A percentile compares a stretch with the other conserved stretches of the same genome.
Evolutionary conservation across 805 yeast genomes (phyloP).

Genomic region (Torulaspora maleeae): DNA sequence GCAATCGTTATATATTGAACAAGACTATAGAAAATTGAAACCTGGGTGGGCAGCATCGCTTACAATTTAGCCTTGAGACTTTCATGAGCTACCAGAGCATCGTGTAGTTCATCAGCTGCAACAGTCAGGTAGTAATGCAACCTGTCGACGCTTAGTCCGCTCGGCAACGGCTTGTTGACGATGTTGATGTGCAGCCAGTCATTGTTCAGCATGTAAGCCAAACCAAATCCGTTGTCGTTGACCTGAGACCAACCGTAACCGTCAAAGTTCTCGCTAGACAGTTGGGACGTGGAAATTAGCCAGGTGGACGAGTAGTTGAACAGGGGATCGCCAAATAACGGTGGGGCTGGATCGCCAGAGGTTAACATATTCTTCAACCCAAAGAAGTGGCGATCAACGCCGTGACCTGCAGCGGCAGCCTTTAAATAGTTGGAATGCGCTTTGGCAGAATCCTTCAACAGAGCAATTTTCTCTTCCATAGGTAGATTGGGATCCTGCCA

Average conservation of each 20-base stretch:
- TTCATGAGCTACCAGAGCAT: slow-evolving; percentile 40
- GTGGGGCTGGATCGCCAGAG: slow-evolving; percentile 50
- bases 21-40: neutral
- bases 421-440: slow-evolving; percentile 71
- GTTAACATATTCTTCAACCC: slow-evolving; percentile 74
- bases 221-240: slow-evolving; percentile 86
- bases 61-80: slow-evolving; percentile 18
- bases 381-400: slow-evolving; percentile 89
- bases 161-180: slow-evolving; percentile 49
- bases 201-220: slow-evolving; percentile 87
- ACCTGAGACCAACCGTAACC: slow-evolving; percentile 98
- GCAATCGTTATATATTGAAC: neutral
- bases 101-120: slow-evolving; percentile 78
- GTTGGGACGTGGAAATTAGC: slow-evolving; percentile 85
- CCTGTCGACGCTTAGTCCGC: slow-evolving; percentile 31
- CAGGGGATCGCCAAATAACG: slow-evolving; percentile 68
- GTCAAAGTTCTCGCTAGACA: slow-evolving; percentile 77
- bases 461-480: slow-evolving; percentile 52
- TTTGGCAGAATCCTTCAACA: slow-evolving; percentile 66
- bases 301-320: slow-evolving; percentile 74
- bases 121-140: slow-evolving; percentile 65
- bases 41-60: neutral
- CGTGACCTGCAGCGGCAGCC: slow-evolving; percentile 78
- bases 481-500: slow-evolving; percentile 55
- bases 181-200: slow-evolving; percentile 84